Conservation (phyloP, 139 green algal genomes). For the Closterium sp. region DNA sequence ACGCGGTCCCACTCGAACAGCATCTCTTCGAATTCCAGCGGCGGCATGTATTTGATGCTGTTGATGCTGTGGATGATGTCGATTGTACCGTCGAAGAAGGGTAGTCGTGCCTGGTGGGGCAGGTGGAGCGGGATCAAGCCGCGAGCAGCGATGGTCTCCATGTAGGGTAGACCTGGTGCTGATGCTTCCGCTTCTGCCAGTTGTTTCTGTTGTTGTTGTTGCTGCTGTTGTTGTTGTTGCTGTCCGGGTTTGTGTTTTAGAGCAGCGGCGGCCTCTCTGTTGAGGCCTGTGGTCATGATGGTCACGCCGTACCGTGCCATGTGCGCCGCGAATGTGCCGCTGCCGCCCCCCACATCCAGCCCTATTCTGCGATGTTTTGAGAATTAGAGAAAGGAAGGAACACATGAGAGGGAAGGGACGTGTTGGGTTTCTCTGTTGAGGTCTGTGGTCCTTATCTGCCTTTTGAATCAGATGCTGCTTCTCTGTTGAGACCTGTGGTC, state of each 20-base stretch:
- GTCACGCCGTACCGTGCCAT: slow-evolving; percentile 31
- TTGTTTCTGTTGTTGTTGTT: no score
- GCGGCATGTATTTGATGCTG: slow-evolving; percentile 32
- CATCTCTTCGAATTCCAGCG: slow-evolving; percentile 34
- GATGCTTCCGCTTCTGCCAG: neutral
- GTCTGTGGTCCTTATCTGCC: no score
- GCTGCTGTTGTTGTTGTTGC: no score
- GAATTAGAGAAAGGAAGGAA: no score
- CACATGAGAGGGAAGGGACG: no score
- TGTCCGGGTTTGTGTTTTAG: neutral
- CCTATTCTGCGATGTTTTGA: slow-evolving; percentile 1
- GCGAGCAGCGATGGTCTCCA: slow-evolving; percentile 28
- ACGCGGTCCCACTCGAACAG: slow-evolving; percentile 35
- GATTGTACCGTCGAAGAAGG: slow-evolving; percentile 37
- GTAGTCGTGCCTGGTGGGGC: slow-evolving; percentile 15
- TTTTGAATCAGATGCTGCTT: neutral
- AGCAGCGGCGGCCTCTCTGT: slow-evolving; percentile 9
- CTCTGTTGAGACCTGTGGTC: slow-evolving; percentile 15
- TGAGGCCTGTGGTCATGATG: slow-evolving; percentile 33
- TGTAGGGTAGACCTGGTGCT: slow-evolving; percentile 26
- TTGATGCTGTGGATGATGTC: slow-evolving; percentile 37
- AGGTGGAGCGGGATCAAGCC: slow-evolving; percentile 20
- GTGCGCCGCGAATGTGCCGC: slow-evolving; percentile 25
- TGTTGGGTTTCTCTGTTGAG: no score
- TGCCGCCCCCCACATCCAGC: slow-evolving; percentile 19